These are phyloP conservation scores for Cercospora zeae-maydis DNA, from an alignment of 2,329 filamentous ascomycete species.

Conservation along the genomic window DNA sequence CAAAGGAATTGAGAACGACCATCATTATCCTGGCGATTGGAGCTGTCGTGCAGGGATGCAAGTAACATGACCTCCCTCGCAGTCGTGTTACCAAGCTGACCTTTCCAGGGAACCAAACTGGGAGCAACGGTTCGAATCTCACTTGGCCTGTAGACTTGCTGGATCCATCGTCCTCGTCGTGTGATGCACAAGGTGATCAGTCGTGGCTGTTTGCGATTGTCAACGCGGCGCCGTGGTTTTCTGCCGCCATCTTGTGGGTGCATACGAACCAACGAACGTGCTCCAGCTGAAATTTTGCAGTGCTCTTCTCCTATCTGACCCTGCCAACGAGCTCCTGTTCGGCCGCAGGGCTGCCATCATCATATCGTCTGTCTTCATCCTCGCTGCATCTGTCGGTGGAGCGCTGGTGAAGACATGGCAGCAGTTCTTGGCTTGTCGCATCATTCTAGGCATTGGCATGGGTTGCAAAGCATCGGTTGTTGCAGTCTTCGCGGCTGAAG, in stretches of 20 bases:
- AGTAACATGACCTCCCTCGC: neutral
- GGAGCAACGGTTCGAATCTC: constrained; percentile 35
- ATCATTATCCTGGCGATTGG: constrained; percentile 35
- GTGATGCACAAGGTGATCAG: constrained; percentile 9
- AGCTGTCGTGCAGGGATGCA: constrained; percentile 35
- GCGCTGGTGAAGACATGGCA: constrained; percentile 31
- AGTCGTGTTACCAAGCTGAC: neutral
- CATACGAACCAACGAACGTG: neutral
- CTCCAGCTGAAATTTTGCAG: constrained; percentile 17
- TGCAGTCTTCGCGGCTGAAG: constrained; percentile 36
- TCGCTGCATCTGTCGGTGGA: constrained; percentile 33
- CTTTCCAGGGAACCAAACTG: constrained; percentile 33
- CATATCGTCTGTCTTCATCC: constrained; percentile 31
- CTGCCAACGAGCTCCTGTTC: constrained; percentile 34
- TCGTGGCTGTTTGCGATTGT: constrained; percentile 35
- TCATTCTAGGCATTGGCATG: constrained; percentile 37
- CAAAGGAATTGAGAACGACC: constrained; percentile 34
- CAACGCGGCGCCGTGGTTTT: constrained; percentile 36
- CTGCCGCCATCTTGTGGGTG: constrained; percentile 28
- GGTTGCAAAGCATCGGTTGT: constrained; percentile 35
- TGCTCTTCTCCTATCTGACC: constrained; percentile 31
- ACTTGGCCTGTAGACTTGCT: constrained; percentile 30
- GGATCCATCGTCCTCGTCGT: neutral
- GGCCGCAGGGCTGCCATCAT: constrained; percentile 33
- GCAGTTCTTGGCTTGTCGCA: constrained; percentile 32